Evolutionary conservation across 78 protist species (phyloP), one percentile per base, ranked within the genome.

Genomic region (Creolimax fragrantissima): DNA sequence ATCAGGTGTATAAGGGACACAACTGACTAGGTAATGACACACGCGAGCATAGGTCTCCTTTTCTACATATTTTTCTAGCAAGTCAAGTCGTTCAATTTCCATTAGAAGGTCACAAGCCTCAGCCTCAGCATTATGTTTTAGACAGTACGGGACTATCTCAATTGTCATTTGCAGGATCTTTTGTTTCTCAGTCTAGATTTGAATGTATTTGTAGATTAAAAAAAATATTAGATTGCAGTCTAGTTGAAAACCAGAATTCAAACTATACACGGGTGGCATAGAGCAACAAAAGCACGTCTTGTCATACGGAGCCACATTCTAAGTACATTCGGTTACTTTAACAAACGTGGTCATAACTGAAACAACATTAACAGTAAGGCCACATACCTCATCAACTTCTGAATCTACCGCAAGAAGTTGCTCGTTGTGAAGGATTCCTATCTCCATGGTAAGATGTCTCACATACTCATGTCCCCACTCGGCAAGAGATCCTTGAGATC

Each of bases 381-480:
- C 74, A 24, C 17, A 4, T 39, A 85, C 44, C 86, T 83, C 7
- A 41, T 86, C 41, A 5, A 42, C 90, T 41, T 5, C 90, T 45
- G 41, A 43, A 17, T 32, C 92, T 2, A n/a, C 84, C 6, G 4
- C 93, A 5, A 91, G 94, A 24, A 85, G n/a, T 3, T 94, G 93
- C 42, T 43, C 91, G 43, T 93, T 89, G 88, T 94, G 97, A 86
- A 93, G 97, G 17, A 35, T 94, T 43, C 94, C 97, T 44, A 98
- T 92, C 91, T 97, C 98, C 3, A 89, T 95, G 2, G 97, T 85
- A 39, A 96, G 43, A 66, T 84, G 84, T 44, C 95, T 45, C 42
- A 97, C 95, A 90, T 95, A 98, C 81, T 98, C 99, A 93, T 98
- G 99, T 2, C 99, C 99, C 99, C 99, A 98, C 39, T 66, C 0